A percentile compares a stretch with the other conserved stretches of the same genome.
phyloP scores from a whole-genome alignment of 352 stramenopile species.

The Peronospora destructor region DNA sequence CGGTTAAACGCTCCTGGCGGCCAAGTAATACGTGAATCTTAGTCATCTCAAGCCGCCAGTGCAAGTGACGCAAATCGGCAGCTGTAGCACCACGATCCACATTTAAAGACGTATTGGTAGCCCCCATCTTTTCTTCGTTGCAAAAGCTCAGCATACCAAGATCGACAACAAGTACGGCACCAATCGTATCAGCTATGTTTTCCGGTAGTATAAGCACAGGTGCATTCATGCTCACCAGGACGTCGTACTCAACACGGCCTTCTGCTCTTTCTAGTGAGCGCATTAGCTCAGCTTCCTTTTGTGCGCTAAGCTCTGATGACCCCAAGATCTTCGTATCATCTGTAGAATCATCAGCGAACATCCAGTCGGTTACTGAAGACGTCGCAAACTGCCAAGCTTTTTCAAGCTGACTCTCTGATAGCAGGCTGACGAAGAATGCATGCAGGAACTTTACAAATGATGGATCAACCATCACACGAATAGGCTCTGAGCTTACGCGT shows the following conservation, averaged over 20 bases:
- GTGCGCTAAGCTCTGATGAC: constrained; percentile 7
- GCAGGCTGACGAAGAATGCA: constrained; percentile 62
- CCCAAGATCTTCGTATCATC: constrained; percentile 15
- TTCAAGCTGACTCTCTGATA: constrained; percentile 64
- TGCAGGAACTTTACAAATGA: constrained; percentile 60
- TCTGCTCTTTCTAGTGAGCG: constrained; percentile 30
- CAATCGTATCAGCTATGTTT: constrained; percentile 28
- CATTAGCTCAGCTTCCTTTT: constrained; percentile 34
- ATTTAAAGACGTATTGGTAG: constrained; percentile 12
- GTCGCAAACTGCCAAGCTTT: constrained; percentile 77
- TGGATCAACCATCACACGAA: constrained; percentile 67
- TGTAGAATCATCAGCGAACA: constrained; percentile 55
- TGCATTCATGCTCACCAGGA: constrained; percentile 66
- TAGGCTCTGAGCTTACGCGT: constrained; percentile 48
- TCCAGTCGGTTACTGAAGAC: constrained; percentile 74
- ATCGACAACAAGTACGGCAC: constrained; percentile 58
- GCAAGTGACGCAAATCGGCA: constrained; percentile 25
- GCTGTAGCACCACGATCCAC: not conserved
- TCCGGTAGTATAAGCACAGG: constrained; percentile 68
- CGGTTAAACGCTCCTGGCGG: constrained; percentile 27
- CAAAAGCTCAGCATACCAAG: constrained; percentile 59
- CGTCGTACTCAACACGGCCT: constrained; percentile 42
- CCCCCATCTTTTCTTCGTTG: constrained; percentile 34
- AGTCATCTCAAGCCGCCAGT: constrained; percentile 56
- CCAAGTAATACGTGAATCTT: constrained; percentile 60